Evolutionary conservation across 73 alveolate species (phyloP).

Genomic region (Symbiodinium pilosum): DNA sequence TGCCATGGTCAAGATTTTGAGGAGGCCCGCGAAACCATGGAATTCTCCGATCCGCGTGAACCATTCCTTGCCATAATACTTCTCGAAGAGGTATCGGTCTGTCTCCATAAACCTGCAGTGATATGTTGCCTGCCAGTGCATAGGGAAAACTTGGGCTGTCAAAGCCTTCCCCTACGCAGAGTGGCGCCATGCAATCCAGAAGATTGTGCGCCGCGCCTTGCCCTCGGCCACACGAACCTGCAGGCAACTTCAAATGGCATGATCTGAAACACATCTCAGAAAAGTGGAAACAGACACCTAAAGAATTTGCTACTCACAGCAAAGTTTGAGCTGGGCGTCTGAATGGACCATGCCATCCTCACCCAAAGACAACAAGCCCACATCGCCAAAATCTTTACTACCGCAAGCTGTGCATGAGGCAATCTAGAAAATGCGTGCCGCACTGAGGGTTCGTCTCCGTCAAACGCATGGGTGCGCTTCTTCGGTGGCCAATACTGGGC

Average conservation of each 20-base stretch:
- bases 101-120: conserved; percentile 84
- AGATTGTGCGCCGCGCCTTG: not conserved
- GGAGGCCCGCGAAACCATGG: conserved; percentile 38
- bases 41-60: conserved; percentile 69
- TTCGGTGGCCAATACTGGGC: conserved; percentile 88
- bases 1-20: conserved; percentile 41
- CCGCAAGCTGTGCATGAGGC: not conserved
- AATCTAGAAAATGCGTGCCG: not conserved
- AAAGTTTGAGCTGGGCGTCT: not conserved
- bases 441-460: conserved; percentile 14
- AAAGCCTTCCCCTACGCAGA: no score
- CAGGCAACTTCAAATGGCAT: not conserved
- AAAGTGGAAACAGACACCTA: no score
- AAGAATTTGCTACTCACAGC: not conserved
- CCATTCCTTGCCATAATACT: not conserved
- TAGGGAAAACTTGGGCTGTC: no score
- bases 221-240: conserved; percentile 4
- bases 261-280: no score
- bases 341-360: conserved; percentile 62
- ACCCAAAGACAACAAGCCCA: not conserved
- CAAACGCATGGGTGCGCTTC: conserved; percentile 91
- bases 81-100: not conserved
- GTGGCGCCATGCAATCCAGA: no score
- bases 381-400: not conserved
- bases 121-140: conserved; percentile 36